Conservation (phyloP, 768 basidiomycete species). For the Wakefieldia striispora region DNA sequence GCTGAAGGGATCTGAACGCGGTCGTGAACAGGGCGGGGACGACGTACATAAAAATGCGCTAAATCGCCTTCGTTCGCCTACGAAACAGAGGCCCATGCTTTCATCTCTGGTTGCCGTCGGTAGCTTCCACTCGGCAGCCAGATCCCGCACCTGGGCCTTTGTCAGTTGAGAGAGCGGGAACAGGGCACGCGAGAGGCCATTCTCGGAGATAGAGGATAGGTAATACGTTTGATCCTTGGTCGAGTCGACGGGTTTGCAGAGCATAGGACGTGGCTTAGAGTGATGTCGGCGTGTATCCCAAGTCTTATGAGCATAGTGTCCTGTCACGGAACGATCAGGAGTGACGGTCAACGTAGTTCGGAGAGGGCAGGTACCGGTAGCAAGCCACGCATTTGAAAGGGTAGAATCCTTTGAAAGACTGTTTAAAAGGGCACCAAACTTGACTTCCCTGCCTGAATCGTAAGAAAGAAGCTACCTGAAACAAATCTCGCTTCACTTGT, state of each 20-base stretch:
- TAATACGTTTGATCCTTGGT: slow-evolving; percentile 93
- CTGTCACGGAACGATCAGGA: slow-evolving; percentile 34
- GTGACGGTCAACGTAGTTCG: neutral
- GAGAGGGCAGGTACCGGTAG: slow-evolving; percentile 58
- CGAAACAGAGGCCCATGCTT: slow-evolving; percentile 94
- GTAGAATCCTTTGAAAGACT: slow-evolving; percentile 40
- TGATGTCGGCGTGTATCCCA: slow-evolving; percentile 36
- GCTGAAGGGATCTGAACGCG: slow-evolving; percentile 41
- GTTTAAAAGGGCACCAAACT: slow-evolving; percentile 83
- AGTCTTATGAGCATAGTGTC: slow-evolving; percentile 81
- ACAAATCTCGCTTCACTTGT: slow-evolving; percentile 48
- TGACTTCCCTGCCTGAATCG: slow-evolving; percentile 64
- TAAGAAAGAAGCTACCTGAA: neutral
- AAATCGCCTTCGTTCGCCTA: slow-evolving; percentile 78
- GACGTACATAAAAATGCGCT: slow-evolving; percentile 66
- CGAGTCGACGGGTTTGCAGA: slow-evolving; percentile 53
- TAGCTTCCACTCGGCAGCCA: slow-evolving; percentile 61
- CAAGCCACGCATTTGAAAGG: slow-evolving; percentile 60
- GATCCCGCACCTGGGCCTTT: slow-evolving; percentile 70
- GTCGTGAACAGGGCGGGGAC: neutral
- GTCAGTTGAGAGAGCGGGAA: slow-evolving; percentile 72
- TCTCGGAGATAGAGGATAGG: slow-evolving; percentile 72
- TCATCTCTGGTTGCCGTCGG: slow-evolving; percentile 77
- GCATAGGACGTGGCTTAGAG: slow-evolving; percentile 42
- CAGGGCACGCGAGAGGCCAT: slow-evolving; percentile 60